Evolutionary conservation across 2,329 filamentous ascomycete species (phyloP).

Genomic region (Aspergillus sp.): DNA sequence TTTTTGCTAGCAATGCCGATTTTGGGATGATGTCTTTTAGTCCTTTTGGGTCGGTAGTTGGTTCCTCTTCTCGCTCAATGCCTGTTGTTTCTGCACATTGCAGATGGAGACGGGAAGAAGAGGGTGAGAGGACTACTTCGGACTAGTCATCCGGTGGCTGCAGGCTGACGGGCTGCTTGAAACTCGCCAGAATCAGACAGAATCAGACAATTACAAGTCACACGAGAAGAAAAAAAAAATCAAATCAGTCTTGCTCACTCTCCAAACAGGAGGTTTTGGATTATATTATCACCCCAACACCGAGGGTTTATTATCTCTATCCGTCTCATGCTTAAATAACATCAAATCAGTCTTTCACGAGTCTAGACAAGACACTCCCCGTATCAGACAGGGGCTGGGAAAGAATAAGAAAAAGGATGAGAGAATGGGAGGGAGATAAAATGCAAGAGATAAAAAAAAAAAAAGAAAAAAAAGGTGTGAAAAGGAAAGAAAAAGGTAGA

Average conservation of each 20-base stretch:
- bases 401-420: constrained; percentile 2
- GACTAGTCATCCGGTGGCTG: background rate
- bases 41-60: no score
- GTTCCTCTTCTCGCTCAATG: no score
- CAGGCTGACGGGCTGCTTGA: background rate
- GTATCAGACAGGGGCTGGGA: constrained; percentile 4
- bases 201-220: background rate
- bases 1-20: background rate
- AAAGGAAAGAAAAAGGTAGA: constrained; percentile 1
- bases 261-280: background rate
- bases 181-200: background rate
- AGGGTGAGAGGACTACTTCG: background rate
- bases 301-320: constrained; percentile 20
- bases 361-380: constrained; percentile 1
- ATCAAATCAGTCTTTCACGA: constrained; percentile 15
- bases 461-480: constrained; percentile 1
- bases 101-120: background rate
- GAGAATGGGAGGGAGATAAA: background rate
- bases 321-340: constrained; percentile 15
- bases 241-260: background rate
- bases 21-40: background rate
- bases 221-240: background rate
- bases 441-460: constrained; percentile 3
- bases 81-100: no score
- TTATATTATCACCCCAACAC: constrained; percentile 11